phyloP scores from a whole-genome alignment of 768 basidiomycete species.

The Kwoniella dendrophila region DNA sequence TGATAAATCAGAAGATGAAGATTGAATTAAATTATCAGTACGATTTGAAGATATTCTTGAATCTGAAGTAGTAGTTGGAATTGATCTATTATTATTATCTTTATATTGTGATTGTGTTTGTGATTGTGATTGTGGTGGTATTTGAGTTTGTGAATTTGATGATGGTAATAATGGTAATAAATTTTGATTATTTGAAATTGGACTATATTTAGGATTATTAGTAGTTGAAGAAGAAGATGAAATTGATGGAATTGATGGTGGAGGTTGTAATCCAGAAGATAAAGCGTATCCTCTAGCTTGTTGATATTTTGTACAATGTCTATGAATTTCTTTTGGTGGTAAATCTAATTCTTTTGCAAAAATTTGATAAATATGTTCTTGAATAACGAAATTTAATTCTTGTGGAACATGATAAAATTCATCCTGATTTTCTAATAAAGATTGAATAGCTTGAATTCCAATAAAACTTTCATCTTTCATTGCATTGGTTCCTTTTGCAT shows the following conservation, averaged over 20 bases:
- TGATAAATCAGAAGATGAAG: no score
- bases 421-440: conserved; percentile 88
- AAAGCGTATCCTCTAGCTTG: conserved; percentile 37
- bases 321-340: conserved; percentile 91
- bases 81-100: conserved; percentile 25
- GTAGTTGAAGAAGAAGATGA: conserved; percentile 1
- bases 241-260: no score
- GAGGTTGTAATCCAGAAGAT: background rate
- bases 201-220: conserved; percentile 7
- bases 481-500: conserved; percentile 77
- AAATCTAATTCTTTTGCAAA: conserved; percentile 85
- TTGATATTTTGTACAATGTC: conserved; percentile 90
- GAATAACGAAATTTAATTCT: conserved; percentile 81
- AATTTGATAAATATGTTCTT: conserved; percentile 76
- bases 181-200: background rate
- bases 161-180: conserved; percentile 10
- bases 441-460: conserved; percentile 81
- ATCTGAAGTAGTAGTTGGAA: background rate
- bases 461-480: conserved; percentile 90
- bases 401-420: conserved; percentile 92
- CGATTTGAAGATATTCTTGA: no score
- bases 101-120: conserved; percentile 6
- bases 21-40: no score
- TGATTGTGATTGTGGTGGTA: background rate
- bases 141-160: conserved; percentile 4